Evolutionary conservation across 1,284 basidiomycete genomes (phyloP), one percentile per base, ranked within the genome.

Genomic region (Ustilago vetiveriae): DNA sequence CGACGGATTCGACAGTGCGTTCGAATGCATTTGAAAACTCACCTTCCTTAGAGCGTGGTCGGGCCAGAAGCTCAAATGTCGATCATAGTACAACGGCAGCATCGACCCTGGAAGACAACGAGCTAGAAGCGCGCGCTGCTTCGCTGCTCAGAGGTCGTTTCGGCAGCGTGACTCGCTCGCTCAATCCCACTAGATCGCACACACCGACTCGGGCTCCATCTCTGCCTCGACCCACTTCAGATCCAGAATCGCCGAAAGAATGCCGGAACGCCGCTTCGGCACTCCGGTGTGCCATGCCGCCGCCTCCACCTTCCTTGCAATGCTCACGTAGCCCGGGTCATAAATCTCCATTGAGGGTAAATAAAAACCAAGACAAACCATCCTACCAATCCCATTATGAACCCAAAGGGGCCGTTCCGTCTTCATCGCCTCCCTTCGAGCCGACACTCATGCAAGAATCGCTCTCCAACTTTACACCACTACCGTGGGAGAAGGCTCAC

Each of bases 381-480:
- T n/a, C n/a, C n/a, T n/a, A n/a, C n/a, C n/a, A n/a, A n/a, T n/a
- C n/a, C n/a, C n/a, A n/a, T n/a, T n/a, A n/a, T n/a, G n/a, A n/a
- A n/a, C n/a, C n/a, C n/a, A n/a, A n/a, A n/a, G n/a, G n/a, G n/a
- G n/a, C n/a, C n/a, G 16, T n/a, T 4, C 45, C 45, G 16, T 33
- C 54, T 19, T 47, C 52, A 3, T 43, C 52, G 11, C 48, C 51
- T 17, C 47, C 60, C 11, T 47, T 57, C 19, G 44, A 43, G 17
- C 44, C 54, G 16, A 65, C 64, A 11, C 36, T 60, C 6, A 52
- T 58, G 50, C 37, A 55, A 19, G 53, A 71, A 22, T 56, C 69
- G 21, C 59, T 72, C 11, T 67, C 69, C 36, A 49, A 63, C 32
- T 64, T 64, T 23, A 53, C 59, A 7, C 64, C 54, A 11, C 59